phyloP scores from a whole-genome alignment of 2,329 filamentous ascomycete genomes.

The Allantophomopsis lycopodina region DNA sequence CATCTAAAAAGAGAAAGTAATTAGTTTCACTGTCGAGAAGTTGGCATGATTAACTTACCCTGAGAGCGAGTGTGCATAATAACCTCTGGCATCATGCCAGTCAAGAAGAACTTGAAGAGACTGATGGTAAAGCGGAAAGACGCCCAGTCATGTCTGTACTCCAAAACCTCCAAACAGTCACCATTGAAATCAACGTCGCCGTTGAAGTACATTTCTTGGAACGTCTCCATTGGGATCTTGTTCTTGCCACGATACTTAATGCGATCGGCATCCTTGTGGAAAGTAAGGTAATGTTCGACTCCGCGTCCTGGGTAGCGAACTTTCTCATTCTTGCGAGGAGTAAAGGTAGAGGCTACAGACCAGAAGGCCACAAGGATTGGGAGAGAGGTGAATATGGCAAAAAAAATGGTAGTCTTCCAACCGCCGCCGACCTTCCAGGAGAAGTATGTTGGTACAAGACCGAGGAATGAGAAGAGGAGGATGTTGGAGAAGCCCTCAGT shows the following conservation, averaged over 20 bases:
- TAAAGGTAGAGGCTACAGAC: conserved; percentile 65
- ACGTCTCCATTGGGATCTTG: conserved; percentile 44
- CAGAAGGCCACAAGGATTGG: conserved; percentile 77
- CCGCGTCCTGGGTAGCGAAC: conserved; percentile 73
- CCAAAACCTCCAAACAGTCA: conserved; percentile 18
- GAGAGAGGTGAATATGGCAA: conserved; percentile 63
- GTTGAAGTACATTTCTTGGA: conserved; percentile 18
- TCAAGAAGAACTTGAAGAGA: conserved; percentile 18
- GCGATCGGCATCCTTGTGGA: conserved; percentile 48
- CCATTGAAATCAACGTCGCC: conserved; percentile 20
- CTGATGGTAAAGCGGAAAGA: conserved; percentile 16
- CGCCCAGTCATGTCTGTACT: conserved; percentile 21
- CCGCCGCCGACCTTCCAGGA: conserved; percentile 77
- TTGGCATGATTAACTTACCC: background rate
- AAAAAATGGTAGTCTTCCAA: conserved; percentile 76
- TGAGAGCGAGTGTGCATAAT: conserved; percentile 16
- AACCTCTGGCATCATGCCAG: conserved; percentile 15
- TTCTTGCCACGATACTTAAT: conserved; percentile 62
- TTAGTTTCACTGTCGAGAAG: conserved; percentile 10
- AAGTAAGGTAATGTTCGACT: conserved; percentile 81
- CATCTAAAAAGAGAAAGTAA: conserved; percentile 8
- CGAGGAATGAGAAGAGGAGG: conserved; percentile 56
- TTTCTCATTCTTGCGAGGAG: conserved; percentile 87
- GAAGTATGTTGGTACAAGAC: conserved; percentile 63
- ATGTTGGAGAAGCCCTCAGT: conserved; percentile 80